Evolutionary conservation across 1,139 yeast species (phyloP), one percentile per base, ranked within the genome.

Genomic region (Blastobotrys capitulatus): DNA sequence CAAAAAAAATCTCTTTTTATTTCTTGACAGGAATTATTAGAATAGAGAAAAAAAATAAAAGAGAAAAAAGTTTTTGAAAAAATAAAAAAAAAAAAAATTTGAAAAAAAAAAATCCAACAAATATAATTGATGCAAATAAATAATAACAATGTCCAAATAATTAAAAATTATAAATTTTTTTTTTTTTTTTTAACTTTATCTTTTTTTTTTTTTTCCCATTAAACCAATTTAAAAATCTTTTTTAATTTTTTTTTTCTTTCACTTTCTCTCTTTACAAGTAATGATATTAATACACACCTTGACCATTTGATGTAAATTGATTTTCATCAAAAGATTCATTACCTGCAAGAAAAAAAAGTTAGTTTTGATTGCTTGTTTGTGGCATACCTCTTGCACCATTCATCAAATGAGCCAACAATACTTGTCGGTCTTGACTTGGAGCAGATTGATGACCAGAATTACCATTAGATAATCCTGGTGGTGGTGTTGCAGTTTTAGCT

Each of bases 381-480:
- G 20, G 44, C 60, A 55, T 57, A 60, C 60, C 60, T 55, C 54
- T 44, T 18, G 60, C 60, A 22, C 66, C 66, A 46, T 66, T 66
- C 70, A 68, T 63, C 43, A 68, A 56, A 51, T 67, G 71, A 20
- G 71, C 71, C 49, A 68, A 58, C 49, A 68, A 61, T 50, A 67
- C 71, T 39, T 65, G 69, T 54, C 69, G 62, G 49, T 66, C 66
- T 39, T 61, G 62, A 44, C 55, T 54, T 44, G 55, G 51, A 42
- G 47, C 57, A 41, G 48, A 42, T 48, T 50, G 60, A 34, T 49
- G 53, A 42, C 45, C 58, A 50, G 46, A 47, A 29, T 44, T 50
- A 19, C 53, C 55, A 27, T 53, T 35, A 41, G 59, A 54, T 26
- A 63, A 50, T 7, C 67, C 68, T 9, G 67, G 65, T 13, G 69